Conservation (phyloP, 2,329 filamentous ascomycete genomes). For the Aspergillus sp. region DNA sequence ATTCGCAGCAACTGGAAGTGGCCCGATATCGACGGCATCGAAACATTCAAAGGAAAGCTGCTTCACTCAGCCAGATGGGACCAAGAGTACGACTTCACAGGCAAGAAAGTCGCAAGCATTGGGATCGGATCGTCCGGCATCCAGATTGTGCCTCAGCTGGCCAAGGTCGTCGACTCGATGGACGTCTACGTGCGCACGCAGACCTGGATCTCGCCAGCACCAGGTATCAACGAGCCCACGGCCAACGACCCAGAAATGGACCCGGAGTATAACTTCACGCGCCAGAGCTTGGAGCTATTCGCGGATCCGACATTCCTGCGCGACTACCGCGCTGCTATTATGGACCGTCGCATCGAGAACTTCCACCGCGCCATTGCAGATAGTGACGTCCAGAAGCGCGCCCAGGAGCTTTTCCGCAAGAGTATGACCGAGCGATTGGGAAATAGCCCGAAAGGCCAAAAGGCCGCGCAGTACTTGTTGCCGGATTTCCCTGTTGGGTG, state of each 20-base stretch:
- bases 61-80: slow-evolving; percentile 42
- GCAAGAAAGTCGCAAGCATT: slow-evolving; percentile 32
- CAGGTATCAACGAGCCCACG: slow-evolving; percentile 14
- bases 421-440: slow-evolving; percentile 20
- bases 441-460: not conserved
- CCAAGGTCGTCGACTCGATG: not conserved
- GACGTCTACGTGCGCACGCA: slow-evolving; percentile 27
- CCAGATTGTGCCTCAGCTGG: slow-evolving; percentile 23
- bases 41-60: slow-evolving; percentile 32
- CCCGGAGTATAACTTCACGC: slow-evolving; percentile 6
- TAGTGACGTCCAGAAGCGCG: not conserved
- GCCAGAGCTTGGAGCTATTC: slow-evolving; percentile 1
- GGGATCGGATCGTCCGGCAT: slow-evolving; percentile 33
- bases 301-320: slow-evolving; percentile 3
- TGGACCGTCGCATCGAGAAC: slow-evolving; percentile 6
- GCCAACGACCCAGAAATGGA: slow-evolving; percentile 7
- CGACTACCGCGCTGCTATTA: slow-evolving; percentile 3
- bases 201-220: slow-evolving; percentile 24
- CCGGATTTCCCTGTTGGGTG: slow-evolving; percentile 24
- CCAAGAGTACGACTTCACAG: slow-evolving; percentile 15
- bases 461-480: slow-evolving; percentile 11
- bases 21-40: slow-evolving; percentile 20
- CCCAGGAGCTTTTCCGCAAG: slow-evolving; percentile 5
- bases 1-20: slow-evolving; percentile 23
- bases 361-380: slow-evolving; percentile 6